Base-by-base conservation (phyloP, 1,284 basidiomycete species). In the Amylostereum areolatum region DNA sequence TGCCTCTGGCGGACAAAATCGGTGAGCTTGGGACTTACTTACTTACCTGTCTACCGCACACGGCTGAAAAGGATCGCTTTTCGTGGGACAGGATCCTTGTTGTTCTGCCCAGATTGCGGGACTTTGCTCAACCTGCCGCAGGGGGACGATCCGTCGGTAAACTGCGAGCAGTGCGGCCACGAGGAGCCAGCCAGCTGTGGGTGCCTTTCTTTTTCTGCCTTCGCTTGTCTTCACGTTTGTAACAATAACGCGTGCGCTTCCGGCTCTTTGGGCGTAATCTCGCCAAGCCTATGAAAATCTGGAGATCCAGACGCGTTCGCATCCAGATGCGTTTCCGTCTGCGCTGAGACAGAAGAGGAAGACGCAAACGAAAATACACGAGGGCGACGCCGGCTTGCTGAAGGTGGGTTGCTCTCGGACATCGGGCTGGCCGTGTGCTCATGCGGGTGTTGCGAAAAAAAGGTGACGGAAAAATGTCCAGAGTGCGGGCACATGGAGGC, bases 391-490 rank as follows among this genome's bases (percentile, higher is more conserved):
- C 53, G 78, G 81, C 35, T 79, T 89, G 60, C 83, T 80, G 51
- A 78, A 81, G 77, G 92, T 87, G 54, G 52, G 74, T 55, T 9
- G 24, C 10, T 18, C 5, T 5, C 18, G 18, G 18, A 18, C 18
- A 18, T 18, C 18, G 18, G 18, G 18, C 18, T 18, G 18, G 18
- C 18, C 18, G 18, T 18, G 18, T 18, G 18, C 18, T 18, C 18
- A 18, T 18, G 18, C 18, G 18, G 18, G 18, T 18, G 18, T 18
- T 18, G 18, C 18, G 18, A 18, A 18, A 18, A 11, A 60, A 60
- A 97, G 89, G 90, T 93, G 34, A 84, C 89, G 48, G 96, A 98
- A 67, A 89, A 88, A 67, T 99, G 97, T 64, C 92, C 92, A 1
- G 80, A 81, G 46, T 99, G 96, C 62, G 91, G 91, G 37, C 81